A percentile compares a stretch with the other conserved stretches of the same genome.
Evolutionary conservation across 495 filamentous ascomycete species (phyloP).

Genomic region (Letharia columbiana): DNA sequence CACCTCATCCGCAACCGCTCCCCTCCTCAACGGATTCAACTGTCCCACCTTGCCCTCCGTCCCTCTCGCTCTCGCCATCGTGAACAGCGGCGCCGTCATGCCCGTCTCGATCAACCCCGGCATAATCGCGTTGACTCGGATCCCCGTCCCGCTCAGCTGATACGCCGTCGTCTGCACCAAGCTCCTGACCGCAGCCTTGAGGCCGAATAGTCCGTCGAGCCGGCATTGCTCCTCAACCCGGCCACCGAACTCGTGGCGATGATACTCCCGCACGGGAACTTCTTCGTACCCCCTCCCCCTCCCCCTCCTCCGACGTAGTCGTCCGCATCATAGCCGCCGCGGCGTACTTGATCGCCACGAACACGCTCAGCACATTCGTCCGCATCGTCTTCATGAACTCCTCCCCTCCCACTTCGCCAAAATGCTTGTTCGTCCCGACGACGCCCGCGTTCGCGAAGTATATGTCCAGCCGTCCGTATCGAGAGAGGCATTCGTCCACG

Average conservation of each 20-base stretch:
- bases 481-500: conserved; percentile 64
- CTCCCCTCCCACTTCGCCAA: conserved; percentile 56
- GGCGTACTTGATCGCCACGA: conserved; percentile 82
- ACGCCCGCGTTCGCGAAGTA: conserved; percentile 85
- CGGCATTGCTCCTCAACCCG: conserved; percentile 82
- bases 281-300: conserved; percentile 43
- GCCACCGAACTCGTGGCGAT: conserved; percentile 84
- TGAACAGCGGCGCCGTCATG: conserved; percentile 75
- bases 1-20: conserved; percentile 80
- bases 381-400: conserved; percentile 69
- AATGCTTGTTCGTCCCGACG: conserved; percentile 48
- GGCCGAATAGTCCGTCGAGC: conserved; percentile 78
- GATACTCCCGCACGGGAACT: conserved; percentile 67
- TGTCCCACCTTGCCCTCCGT: conserved; percentile 79
- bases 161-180: conserved; percentile 78
- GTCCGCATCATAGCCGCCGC: conserved; percentile 63
- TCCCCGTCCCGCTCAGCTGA: conserved; percentile 75
- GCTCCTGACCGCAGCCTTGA: conserved; percentile 85
- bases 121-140: conserved; percentile 83
- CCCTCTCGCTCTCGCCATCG: conserved; percentile 62
- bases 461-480: conserved; percentile 71
- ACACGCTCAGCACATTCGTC: conserved; percentile 76
- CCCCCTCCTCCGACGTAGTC: conserved; percentile 42
- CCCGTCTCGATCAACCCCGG: conserved; percentile 94
- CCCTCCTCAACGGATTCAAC: conserved; percentile 76